Evolutionary conservation across 1,139 yeast species (phyloP), one percentile per base, ranked within the genome.

Genomic region (Yamadazyma trypodendri): DNA sequence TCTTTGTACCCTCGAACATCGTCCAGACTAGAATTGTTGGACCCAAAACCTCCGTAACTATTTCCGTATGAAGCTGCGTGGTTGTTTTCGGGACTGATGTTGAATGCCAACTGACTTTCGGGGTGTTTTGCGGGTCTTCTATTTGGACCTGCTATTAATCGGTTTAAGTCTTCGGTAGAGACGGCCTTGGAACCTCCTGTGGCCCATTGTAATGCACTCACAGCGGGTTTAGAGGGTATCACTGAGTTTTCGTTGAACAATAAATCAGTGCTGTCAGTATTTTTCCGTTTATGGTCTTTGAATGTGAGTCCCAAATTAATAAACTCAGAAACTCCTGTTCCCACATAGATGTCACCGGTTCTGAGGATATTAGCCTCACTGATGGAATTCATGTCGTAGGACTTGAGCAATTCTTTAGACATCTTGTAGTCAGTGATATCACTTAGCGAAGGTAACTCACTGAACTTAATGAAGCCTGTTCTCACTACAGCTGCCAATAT

Each of bases 181-280:
- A 84, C 72, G 43, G 73, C 29, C 76, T 78, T 1, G 82, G 73
- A 37, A 57, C 68, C 5, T 4, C 96, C 96, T 49, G 83, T 80
- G 9, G 94, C 88, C 95, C 97, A 86, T 60, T 84, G 94, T 38
- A 87, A 68, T 0, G 95, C 79, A 36, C 89, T 79, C 5, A 87
- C 80, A 4, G 79, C 72, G 1, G 98, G 98, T 34, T 97, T 72
- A 17, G 80, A 78, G 1, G 96, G 95, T 10, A 85, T 77, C 13
- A 72, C 60, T 11, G 81, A 64, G 40, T 75, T 75, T 16, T 75
- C 79, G 47, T 82, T 79, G 59, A 81, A 84, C 24, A 84, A 58
- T 5, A 65, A 55, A 51, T 81, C 88, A 1, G 76, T 69, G 6
- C 55, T 38, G 11, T 54, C 55, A 44, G 55, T 32, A 41, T 52